Evolutionary conservation across 1,284 basidiomycete genomes (phyloP).

Genomic region (Cryptococcus wingfieldii): DNA sequence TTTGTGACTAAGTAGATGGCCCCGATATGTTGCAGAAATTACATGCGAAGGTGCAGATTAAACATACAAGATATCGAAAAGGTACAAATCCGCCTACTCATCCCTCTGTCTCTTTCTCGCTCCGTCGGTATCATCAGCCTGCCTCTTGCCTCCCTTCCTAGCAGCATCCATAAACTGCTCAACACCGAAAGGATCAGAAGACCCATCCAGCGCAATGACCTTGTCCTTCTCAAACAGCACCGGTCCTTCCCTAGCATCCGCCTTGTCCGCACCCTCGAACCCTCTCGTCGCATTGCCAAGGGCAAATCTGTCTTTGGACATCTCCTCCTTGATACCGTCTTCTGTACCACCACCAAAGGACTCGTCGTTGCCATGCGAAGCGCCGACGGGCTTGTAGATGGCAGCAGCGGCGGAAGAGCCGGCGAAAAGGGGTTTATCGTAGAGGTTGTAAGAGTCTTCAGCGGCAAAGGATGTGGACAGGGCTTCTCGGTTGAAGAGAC

Average conservation of each 20-base stretch:
- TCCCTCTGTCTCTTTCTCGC: slow-evolving; percentile 23
- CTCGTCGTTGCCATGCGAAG: slow-evolving; percentile 67
- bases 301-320: slow-evolving; percentile 91
- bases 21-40: background rate
- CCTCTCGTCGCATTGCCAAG: slow-evolving; percentile 76
- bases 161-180: slow-evolving; percentile 97
- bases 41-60: too few species aligned
- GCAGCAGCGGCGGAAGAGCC: slow-evolving; percentile 93
- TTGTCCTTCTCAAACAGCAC: slow-evolving; percentile 99
- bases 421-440: slow-evolving; percentile 92
- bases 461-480: slow-evolving; percentile 76
- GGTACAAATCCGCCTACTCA: slow-evolving; percentile 2
- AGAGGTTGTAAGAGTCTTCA: slow-evolving; percentile 88
- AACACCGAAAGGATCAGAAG: slow-evolving; percentile 89
- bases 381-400: slow-evolving; percentile 89
- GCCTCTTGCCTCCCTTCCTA: slow-evolving; percentile 85
- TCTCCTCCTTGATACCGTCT: slow-evolving; percentile 81
- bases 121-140: slow-evolving; percentile 45
- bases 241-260: slow-evolving; percentile 78
- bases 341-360: slow-evolving; percentile 90
- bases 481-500: slow-evolving; percentile 94
- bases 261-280: slow-evolving; percentile 62
- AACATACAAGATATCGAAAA: background rate
- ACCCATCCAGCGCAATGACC: slow-evolving; percentile 44
- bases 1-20: too few species aligned